Evolutionary conservation across 495 filamentous ascomycete species (phyloP).

Genomic region (Aspergillus diversus): DNA sequence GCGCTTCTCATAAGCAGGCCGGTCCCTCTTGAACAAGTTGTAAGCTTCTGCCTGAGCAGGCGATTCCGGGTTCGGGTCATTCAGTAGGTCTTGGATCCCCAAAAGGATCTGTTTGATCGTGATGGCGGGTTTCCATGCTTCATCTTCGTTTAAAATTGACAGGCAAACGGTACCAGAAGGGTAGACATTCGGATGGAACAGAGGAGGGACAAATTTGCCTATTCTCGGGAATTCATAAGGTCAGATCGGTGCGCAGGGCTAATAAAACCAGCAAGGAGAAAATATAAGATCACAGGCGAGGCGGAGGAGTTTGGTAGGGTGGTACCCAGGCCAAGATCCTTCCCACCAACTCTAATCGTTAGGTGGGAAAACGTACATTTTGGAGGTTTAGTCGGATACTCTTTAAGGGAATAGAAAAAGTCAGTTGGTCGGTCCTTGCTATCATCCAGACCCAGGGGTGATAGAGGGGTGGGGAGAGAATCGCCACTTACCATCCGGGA

Average conservation of each 20-base stretch:
- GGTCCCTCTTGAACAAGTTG: conserved; percentile 93
- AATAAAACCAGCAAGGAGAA: background rate
- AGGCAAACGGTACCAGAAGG: conserved; percentile 97
- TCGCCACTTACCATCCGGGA: conserved; percentile 82
- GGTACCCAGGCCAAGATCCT: no score
- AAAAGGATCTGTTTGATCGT: conserved; percentile 97
- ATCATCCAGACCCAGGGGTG: background rate
- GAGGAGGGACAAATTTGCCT: conserved; percentile 96
- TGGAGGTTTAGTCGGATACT: conserved; percentile 97
- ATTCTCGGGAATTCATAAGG: conserved; percentile 7
- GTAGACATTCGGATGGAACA: conserved; percentile 99
- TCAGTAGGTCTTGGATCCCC: conserved; percentile 91
- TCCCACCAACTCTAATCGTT: no score
- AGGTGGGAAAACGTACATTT: conserved; percentile 70
- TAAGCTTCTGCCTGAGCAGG: conserved; percentile 98
- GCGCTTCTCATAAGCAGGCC: conserved; percentile 81
- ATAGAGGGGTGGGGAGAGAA: background rate
- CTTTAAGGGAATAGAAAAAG: conserved; percentile 50
- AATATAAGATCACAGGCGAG: no score
- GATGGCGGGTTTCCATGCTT: conserved; percentile 97
- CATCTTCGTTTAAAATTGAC: conserved; percentile 97
- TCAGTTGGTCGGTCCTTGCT: conserved; percentile 19
- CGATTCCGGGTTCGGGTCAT: conserved; percentile 96
- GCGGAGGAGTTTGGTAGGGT: no score
- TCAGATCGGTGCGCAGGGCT: conserved; percentile 1